Evolutionary conservation across 2,329 filamentous ascomycete species (phyloP), one percentile per base, ranked within the genome.

Genomic region (Nemania abortiva): DNA sequence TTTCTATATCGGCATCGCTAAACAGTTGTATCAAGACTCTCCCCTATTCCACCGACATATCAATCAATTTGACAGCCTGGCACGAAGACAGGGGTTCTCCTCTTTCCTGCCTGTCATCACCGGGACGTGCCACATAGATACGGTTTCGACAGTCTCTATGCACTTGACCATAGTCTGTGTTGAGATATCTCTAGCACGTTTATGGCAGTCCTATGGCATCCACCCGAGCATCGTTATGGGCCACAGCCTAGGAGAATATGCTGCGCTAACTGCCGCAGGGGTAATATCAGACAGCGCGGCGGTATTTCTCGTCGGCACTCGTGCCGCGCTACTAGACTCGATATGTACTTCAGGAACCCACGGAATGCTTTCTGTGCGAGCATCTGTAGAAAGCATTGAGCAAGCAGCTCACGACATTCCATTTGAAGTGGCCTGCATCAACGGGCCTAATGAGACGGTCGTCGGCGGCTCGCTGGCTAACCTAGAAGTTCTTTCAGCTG

Each of bases 201-300:
- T 87, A 4, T 89, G 86, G 86, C 77, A 70, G 7, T 84, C 82
- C 0, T 84, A 84, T 80, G 85, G 84, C 50, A 78, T 89, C 63
- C 78, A 75, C 34, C 86, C 87, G 2, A 82, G 83, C n/a, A 85
- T 81, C 1, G 86, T 88, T 0, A 75, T 87, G 13, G 87, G 87
- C 20, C 87, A 88, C 77, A 91, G 89, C 73, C 81, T 93, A 47
- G 91, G 91, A 60, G 90, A 92, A 77, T 92, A 92, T 74, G 89
- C 91, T 31, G 90, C 91, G 29, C 85, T 93, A 15, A 84, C 90
- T 74, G 85, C 88, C 34, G 89, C 91, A 56, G 91, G 90, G 57
- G 90, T 93, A 13, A 82, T 93, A 31, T 91, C 89, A 13, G 88
- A 86, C 27, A 86, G 86, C 71, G 91, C 93, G 76, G 87, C 90